Evolutionary conservation across 2,329 filamentous ascomycete genomes (phyloP).

Genomic region (Diplocarpon mali): DNA sequence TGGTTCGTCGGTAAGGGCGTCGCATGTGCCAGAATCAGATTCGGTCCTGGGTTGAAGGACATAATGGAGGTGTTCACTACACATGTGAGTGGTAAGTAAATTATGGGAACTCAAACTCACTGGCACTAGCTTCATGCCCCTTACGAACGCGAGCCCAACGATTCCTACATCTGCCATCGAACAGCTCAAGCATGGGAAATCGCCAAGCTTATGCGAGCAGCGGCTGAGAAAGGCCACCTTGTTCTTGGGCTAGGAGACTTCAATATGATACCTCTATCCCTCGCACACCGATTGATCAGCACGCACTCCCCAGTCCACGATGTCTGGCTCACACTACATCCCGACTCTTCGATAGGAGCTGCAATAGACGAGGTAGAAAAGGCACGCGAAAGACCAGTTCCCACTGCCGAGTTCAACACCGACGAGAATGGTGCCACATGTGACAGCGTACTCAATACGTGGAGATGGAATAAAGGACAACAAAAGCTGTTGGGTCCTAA

Average conservation of each 20-base stretch:
- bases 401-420: conserved; percentile 69
- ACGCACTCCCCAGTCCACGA: conserved; percentile 69
- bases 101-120: conserved; percentile 30
- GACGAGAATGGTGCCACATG: conserved; percentile 76
- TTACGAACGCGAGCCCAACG: conserved; percentile 68
- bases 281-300: conserved; percentile 74
- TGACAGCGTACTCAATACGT: conserved; percentile 79
- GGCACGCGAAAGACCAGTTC: conserved; percentile 53
- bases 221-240: conserved; percentile 68
- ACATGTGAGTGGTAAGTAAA: conserved; percentile 44
- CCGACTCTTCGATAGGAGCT: conserved; percentile 70
- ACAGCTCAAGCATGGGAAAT: conserved; percentile 93
- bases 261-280: conserved; percentile 85
- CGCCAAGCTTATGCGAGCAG: conserved; percentile 74
- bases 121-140: conserved; percentile 60
- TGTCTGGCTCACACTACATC: conserved; percentile 74
- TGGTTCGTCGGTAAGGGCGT: conserved; percentile 96
- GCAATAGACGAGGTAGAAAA: conserved; percentile 57
- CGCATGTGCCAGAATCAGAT: conserved; percentile 68
- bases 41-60: conserved; percentile 52
- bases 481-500: conserved; percentile 58
- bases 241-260: conserved; percentile 87
- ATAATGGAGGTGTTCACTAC: conserved; percentile 87
- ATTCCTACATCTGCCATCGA: conserved; percentile 83
- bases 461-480: conserved; percentile 71